A percentile compares a stretch with the other conserved stretches of the same genome.
Evolutionary conservation across 495 filamentous ascomycete species (phyloP).

Genomic region (Aspergillus steynii): DNA sequence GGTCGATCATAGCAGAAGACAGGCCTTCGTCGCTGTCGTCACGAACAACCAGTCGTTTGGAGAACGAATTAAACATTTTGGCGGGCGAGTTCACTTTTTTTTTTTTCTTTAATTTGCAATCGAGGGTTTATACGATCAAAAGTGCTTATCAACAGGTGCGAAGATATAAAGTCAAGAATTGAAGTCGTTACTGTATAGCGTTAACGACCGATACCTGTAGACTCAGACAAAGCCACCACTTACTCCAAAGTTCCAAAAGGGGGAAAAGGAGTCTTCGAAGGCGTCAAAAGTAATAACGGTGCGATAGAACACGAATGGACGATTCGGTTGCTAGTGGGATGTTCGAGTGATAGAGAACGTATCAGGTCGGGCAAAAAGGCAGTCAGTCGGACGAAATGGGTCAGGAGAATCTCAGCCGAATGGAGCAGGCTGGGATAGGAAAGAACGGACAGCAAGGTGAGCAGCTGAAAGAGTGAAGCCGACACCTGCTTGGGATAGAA

Average conservation of each 20-base stretch:
- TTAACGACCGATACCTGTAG: neutral
- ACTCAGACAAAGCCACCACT: neutral
- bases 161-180: slow-evolving; percentile 15
- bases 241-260: neutral
- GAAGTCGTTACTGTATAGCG: slow-evolving; percentile 7
- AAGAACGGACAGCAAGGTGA: slow-evolving; percentile 57
- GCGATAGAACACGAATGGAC: neutral
- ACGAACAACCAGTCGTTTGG: slow-evolving; percentile 53
- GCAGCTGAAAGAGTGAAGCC: slow-evolving; percentile 87
- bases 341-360: neutral
- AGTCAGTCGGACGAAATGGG: slow-evolving; percentile 16
- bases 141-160: neutral
- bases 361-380: neutral
- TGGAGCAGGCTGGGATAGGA: slow-evolving; percentile 23
- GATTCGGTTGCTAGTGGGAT: slow-evolving; percentile 2
- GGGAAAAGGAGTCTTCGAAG: neutral
- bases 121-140: neutral
- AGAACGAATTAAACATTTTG: slow-evolving; percentile 42
- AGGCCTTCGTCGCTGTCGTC: slow-evolving; percentile 44
- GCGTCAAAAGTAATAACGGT: neutral
- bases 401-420: neutral
- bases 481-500: slow-evolving; percentile 53
- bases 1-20: slow-evolving; percentile 62
- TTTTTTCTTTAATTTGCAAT: neutral
- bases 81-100: slow-evolving; percentile 3